A percentile compares a stretch with the other conserved stretches of the same genome.
These are phyloP conservation scores for Casuarina equisetifolia DNA, from an alignment of 306 rosid species.

Conservation along the genomic window DNA sequence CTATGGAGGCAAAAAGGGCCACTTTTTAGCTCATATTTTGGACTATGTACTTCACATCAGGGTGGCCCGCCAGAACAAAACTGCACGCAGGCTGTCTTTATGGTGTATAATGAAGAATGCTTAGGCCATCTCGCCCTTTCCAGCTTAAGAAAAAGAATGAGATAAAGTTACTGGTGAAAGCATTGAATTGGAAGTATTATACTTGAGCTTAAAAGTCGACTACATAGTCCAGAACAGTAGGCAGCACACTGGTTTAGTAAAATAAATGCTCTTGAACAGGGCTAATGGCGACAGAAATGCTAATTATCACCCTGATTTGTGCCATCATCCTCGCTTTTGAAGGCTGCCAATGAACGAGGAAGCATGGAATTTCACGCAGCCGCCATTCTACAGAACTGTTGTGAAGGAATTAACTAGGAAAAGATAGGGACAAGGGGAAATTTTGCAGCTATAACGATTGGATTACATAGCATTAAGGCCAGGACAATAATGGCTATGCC, in stretches of 20 bases:
- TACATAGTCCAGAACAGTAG: neutral
- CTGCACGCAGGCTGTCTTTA: slow-evolving; percentile 14
- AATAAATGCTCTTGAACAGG: neutral
- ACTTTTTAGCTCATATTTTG: slow-evolving; percentile 22
- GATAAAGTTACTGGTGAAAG: slow-evolving; percentile 6
- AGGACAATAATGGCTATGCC: neutral
- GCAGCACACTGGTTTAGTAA: neutral
- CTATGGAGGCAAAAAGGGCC: slow-evolving; percentile 22
- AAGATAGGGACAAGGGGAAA: slow-evolving; percentile 13
- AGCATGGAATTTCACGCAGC: neutral
- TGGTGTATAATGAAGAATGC: slow-evolving; percentile 12
- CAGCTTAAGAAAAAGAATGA: neutral
- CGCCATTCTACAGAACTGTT: neutral
- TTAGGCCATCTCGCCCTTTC: neutral
- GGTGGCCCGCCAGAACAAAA: slow-evolving; percentile 16
- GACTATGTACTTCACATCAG: slow-evolving; percentile 5
- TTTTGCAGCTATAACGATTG: neutral
- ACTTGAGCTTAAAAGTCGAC: slow-evolving; percentile 1
- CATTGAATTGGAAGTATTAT: neutral
- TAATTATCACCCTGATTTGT: slow-evolving; percentile 4
- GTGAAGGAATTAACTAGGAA: neutral
- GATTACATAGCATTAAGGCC: slow-evolving; percentile 23
- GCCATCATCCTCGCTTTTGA: slow-evolving; percentile 5
- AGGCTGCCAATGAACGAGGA: neutral
- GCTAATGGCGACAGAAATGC: neutral